Evolutionary conservation across 2,329 filamentous ascomycete species (phyloP), one percentile per base, ranked within the genome.

Genomic region (Hysterium pulicare): DNA sequence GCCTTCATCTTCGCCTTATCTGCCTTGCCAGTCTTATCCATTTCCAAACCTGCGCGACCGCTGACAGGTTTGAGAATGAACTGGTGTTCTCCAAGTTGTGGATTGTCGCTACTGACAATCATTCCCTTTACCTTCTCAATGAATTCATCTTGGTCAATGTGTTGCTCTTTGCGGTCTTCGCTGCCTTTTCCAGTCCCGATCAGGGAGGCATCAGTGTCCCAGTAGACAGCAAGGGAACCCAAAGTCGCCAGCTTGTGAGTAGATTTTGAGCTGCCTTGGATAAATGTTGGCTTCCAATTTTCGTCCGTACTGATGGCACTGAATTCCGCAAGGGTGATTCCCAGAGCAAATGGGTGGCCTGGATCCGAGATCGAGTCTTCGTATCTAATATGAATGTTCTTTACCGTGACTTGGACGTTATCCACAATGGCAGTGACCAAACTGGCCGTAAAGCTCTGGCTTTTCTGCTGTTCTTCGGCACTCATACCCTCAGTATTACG

Each of bases 301-400:
- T 86, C 85, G 65, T 98, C 88, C 4, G 93, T 98, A 67, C 90
- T 97, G 61, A 97, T 83, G 11, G 94, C 94, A 64, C 93, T 97
- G 71, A 99, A 90, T 68, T 97, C 91, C 61, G 95, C 87, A 44
- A 99, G 79, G 0, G 90, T 98, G 46, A 98, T 65, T 37, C 94
- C 93, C 5, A 95, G 79, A 4, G 93, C 89, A 58, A 98, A 98
- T 0, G 94, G 91, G 64, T 98, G 93, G 1, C 90, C 90, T 0
- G 91, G 90, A 8, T 90, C 87, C 16, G 93, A 94, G 57, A 98
- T 89, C 11, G 91, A 90, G 69, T 99, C 93, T 69, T 99, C 93
- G 69, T 98, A 99, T 56, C 93, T 87, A 50, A 98, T 81, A 66
- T 99, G 93, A 46, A 99, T 95, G 64, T 97, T 98, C 75, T 95